Evolutionary conservation across 2,329 filamentous ascomycete genomes (phyloP).

Genomic region (Fusarium siculi): DNA sequence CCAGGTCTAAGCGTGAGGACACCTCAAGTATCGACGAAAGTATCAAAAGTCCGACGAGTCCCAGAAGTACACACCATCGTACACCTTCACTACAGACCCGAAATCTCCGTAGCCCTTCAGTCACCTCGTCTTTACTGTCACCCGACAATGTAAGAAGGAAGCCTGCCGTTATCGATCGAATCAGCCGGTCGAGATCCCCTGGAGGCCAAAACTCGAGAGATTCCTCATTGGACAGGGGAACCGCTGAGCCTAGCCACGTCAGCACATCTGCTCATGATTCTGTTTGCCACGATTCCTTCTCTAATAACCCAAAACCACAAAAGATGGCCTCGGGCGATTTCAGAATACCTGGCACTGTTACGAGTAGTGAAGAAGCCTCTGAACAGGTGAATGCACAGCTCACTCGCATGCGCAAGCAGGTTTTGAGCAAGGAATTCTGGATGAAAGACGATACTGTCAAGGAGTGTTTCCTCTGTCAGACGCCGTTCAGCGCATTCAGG

Average conservation of each 20-base stretch:
- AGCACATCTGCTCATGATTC: constrained; percentile 69
- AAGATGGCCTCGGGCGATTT: constrained; percentile 58
- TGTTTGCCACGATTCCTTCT: constrained; percentile 67
- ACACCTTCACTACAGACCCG: constrained; percentile 51
- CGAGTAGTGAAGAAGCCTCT: constrained; percentile 63
- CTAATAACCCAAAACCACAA: constrained; percentile 57
- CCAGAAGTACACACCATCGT: constrained; percentile 50
- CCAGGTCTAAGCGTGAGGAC: constrained; percentile 55
- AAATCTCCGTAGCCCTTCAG: constrained; percentile 49
- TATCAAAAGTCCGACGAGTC: constrained; percentile 59
- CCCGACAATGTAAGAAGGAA: constrained; percentile 55
- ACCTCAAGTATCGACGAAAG: constrained; percentile 58
- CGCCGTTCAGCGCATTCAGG: constrained; percentile 90
- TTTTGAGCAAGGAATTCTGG: constrained; percentile 96
- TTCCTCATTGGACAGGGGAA: constrained; percentile 68
- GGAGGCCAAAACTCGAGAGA: constrained; percentile 62
- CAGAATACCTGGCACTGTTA: constrained; percentile 66
- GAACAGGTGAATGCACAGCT: constrained; percentile 70
- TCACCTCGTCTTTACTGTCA: constrained; percentile 50
- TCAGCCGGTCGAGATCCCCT: constrained; percentile 59
- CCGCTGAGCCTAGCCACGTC: constrained; percentile 66
- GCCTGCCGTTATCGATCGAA: constrained; percentile 66
- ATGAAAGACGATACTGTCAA: constrained; percentile 99
- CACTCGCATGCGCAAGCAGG: constrained; percentile 82
- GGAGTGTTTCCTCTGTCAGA: constrained; percentile 93